Evolutionary conservation across 139 green algal species (phyloP).

Genomic region (Eudorina sp.): DNA sequence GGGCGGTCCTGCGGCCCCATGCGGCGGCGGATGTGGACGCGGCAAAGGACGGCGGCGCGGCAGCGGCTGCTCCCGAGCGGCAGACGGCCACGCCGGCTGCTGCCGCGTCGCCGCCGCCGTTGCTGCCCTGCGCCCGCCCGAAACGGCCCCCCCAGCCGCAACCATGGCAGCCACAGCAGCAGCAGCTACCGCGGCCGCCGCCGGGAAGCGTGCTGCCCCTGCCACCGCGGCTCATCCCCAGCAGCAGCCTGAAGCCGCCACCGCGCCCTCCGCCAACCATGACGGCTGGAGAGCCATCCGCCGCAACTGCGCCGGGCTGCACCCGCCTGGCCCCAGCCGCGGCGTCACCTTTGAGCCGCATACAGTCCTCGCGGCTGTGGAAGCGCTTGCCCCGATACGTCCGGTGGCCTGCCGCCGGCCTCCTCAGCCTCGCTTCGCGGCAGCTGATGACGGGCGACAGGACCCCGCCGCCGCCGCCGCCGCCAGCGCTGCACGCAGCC

Average conservation of each 20-base stretch:
- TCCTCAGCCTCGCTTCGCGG: background rate
- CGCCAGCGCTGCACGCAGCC: background rate
- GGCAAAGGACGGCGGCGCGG: background rate
- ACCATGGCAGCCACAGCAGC: background rate
- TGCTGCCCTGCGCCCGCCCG: background rate
- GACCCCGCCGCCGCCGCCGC: background rate
- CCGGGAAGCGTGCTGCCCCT: background rate
- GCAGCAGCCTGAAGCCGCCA: background rate
- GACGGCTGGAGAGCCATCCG: too few species aligned
- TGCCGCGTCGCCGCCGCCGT: background rate
- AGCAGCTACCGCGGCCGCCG: background rate
- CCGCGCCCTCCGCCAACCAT: background rate
- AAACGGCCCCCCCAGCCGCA: background rate
- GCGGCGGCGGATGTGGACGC: background rate
- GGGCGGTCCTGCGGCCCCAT: background rate
- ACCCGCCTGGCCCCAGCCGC: too few species aligned
- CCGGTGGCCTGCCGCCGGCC: background rate
- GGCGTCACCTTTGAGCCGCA: too few species aligned
- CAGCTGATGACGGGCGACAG: background rate
- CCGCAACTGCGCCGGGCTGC: too few species aligned
- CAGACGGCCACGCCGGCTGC: background rate
- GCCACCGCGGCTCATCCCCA: background rate
- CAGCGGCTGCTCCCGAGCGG: background rate
- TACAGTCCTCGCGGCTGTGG: too few species aligned
- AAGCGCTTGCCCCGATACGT: background rate